Conservation (phyloP, 768 basidiomycete genomes). For the Psilocybe subaeruginosa region DNA sequence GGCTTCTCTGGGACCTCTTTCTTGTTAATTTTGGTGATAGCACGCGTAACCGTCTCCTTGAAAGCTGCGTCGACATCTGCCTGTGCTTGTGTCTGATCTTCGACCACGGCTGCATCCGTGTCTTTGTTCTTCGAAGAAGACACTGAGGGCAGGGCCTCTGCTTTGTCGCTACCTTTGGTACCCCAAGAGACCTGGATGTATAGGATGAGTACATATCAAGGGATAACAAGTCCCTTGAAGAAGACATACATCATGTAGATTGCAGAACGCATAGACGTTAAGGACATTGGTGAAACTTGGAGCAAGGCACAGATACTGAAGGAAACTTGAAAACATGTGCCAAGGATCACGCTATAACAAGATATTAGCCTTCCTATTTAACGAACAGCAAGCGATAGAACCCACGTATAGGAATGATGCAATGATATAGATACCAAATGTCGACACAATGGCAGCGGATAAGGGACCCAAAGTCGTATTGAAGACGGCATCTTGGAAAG, state of each 20-base stretch:
- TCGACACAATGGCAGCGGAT: slow-evolving; percentile 86
- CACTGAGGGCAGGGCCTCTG: slow-evolving; percentile 87
- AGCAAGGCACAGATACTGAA: slow-evolving; percentile 88
- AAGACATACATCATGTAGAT: slow-evolving; percentile 79
- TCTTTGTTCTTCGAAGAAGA: slow-evolving; percentile 83
- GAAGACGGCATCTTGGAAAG: slow-evolving; percentile 59
- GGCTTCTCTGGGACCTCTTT: slow-evolving; percentile 78
- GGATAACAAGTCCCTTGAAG: background rate
- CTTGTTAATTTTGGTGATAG: slow-evolving; percentile 71
- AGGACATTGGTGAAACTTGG: slow-evolving; percentile 94
- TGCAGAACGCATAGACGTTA: slow-evolving; percentile 97
- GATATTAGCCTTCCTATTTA: background rate
- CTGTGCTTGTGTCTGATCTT: slow-evolving; percentile 80
- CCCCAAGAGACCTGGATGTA: slow-evolving; percentile 80
- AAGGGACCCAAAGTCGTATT: slow-evolving; percentile 77
- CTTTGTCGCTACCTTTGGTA: slow-evolving; percentile 95
- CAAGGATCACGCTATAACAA: slow-evolving; percentile 83
- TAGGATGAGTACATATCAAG: background rate
- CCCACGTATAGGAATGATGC: slow-evolving; percentile 87
- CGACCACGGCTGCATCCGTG: slow-evolving; percentile 76
- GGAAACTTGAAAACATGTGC: slow-evolving; percentile 96
- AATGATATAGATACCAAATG: slow-evolving; percentile 87
- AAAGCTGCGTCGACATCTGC: slow-evolving; percentile 91
- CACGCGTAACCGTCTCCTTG: slow-evolving; percentile 89
- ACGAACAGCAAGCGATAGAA: slow-evolving; percentile 16